Conservation (phyloP, 2,329 filamentous ascomycete genomes). For the Penicillium frequentans region DNA sequence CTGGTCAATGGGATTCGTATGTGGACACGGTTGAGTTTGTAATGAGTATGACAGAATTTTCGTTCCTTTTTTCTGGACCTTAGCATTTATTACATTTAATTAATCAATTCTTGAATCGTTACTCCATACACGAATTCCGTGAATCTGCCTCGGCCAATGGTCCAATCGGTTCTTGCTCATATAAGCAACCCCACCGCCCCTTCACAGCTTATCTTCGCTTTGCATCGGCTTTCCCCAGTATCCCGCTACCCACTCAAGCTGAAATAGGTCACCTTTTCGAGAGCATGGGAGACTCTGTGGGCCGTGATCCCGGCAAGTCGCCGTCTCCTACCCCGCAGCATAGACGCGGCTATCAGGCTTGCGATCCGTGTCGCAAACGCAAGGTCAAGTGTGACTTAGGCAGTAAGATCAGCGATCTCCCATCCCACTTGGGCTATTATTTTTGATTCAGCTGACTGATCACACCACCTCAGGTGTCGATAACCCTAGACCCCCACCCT, state of each 20-base stretch:
- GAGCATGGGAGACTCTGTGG: constrained; percentile 22
- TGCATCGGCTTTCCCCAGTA: constrained; percentile 38
- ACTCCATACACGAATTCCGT: neutral
- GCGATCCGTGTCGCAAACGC: constrained; percentile 50
- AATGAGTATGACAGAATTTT: neutral
- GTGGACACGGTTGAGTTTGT: neutral
- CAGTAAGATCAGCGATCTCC: constrained; percentile 37
- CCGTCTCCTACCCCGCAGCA: constrained; percentile 39
- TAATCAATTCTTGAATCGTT: neutral
- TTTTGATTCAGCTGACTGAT: constrained; percentile 14
- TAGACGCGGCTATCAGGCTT: constrained; percentile 51
- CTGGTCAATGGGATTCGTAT: constrained; percentile 3
- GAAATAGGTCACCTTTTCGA: constrained; percentile 7
- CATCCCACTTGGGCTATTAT: constrained; percentile 4
- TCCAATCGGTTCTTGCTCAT: constrained; percentile 21
- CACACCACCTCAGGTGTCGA: constrained; percentile 61
- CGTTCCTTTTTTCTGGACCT: neutral
- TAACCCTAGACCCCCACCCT: constrained; percentile 90
- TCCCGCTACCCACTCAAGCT: constrained; percentile 17
- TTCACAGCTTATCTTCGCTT: constrained; percentile 38
- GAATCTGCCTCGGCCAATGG: neutral
- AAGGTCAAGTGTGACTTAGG: constrained; percentile 52
- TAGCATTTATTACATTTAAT: neutral
- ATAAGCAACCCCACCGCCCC: constrained; percentile 32
- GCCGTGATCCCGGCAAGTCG: constrained; percentile 27